Evolutionary conservation across 2,329 filamentous ascomycete genomes (phyloP).

Genomic region (Venturia aucupariae): DNA sequence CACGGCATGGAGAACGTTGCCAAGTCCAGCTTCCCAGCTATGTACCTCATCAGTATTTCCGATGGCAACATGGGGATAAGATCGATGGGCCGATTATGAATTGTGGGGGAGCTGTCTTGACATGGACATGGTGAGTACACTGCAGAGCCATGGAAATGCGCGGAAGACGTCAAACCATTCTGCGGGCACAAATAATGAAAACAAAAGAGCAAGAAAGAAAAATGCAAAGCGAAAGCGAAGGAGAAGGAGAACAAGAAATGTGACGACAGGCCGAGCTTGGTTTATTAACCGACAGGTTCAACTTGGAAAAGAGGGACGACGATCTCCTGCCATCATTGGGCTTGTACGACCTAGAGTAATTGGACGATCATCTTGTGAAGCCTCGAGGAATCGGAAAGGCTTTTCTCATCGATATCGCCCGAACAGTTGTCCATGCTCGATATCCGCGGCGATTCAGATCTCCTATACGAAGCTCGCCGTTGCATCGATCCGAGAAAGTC

Average conservation of each 20-base stretch:
- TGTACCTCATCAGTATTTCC: no score
- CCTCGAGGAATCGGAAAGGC: no score
- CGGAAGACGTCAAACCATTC: background rate
- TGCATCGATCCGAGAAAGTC: no score
- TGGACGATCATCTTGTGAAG: no score
- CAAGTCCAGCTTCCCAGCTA: background rate
- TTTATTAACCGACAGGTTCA: no score
- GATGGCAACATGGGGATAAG: background rate
- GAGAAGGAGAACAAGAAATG: background rate
- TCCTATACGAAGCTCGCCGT: no score
- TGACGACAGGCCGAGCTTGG: background rate
- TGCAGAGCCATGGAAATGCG: background rate
- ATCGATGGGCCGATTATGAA: background rate
- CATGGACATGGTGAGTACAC: background rate
- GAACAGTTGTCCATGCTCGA: no score
- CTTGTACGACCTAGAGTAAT: background rate
- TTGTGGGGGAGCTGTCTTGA: background rate
- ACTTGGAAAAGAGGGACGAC: no score
- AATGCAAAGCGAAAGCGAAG: background rate
- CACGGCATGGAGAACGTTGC: no score
- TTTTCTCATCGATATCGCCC: no score
- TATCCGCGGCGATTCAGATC: no score
- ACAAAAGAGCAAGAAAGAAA: background rate
- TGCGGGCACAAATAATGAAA: background rate
- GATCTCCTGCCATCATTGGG: no score